These are phyloP conservation scores for Coprinellus aureogranulatus DNA, from an alignment of 768 basidiomycete genomes.

Conservation along the genomic window DNA sequence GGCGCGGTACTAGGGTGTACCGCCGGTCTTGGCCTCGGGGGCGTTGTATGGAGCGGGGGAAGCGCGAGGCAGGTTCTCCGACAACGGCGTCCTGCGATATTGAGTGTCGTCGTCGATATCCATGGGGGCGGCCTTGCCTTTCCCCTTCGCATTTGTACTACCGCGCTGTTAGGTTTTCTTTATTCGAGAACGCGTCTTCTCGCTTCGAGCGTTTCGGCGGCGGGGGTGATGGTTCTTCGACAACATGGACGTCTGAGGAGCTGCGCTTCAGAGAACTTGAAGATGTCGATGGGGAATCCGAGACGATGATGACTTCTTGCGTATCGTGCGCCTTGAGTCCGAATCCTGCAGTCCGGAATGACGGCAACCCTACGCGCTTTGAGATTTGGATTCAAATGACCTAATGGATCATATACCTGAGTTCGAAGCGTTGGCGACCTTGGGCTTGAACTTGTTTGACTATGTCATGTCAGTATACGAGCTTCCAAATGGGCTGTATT, in stretches of 20 bases:
- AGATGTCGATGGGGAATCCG: conserved; percentile 35
- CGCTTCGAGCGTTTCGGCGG: conserved; percentile 33
- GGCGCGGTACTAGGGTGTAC: neutral
- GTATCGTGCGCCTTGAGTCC: conserved; percentile 11
- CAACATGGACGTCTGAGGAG: conserved; percentile 37
- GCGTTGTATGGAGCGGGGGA: neutral
- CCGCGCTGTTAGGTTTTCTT: conserved; percentile 32
- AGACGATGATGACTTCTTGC: conserved; percentile 33
- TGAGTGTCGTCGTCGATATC: neutral
- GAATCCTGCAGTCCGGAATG: conserved; percentile 49
- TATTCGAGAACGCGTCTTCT: conserved; percentile 21
- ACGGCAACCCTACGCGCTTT: conserved; percentile 23
- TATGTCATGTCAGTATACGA: neutral
- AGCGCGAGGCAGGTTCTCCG: neutral
- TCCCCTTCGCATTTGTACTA: neutral
- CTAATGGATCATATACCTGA: neutral
- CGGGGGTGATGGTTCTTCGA: conserved; percentile 27
- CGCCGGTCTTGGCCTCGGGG: conserved; percentile 3
- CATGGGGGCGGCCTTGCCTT: neutral
- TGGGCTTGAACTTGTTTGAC: neutral
- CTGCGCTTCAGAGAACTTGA: conserved; percentile 35
- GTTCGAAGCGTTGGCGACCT: neutral
- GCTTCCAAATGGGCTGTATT: neutral
- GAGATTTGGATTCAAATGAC: neutral
- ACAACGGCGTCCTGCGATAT: too few species aligned